Percentiles rank a stretch among this genome's conserved stretches.
These are phyloP conservation scores for Oryza punctata DNA, from an alignment of 176 grass and related monocot genomes.

Conservation along the genomic window DNA sequence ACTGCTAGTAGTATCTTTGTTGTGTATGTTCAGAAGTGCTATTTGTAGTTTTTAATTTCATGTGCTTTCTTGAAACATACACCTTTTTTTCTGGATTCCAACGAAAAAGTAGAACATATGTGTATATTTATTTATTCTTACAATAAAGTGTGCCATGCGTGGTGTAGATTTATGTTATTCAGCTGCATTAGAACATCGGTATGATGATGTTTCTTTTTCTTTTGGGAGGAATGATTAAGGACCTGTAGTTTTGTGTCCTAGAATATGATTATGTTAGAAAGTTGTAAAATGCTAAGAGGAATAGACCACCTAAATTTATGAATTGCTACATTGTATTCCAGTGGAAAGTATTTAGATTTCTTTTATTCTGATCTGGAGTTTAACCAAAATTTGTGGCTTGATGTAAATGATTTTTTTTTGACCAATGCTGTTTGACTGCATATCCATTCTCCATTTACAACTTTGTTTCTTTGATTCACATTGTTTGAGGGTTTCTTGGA, in stretches of 20 bases:
- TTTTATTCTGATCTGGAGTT: neutral
- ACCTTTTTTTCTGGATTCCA: neutral
- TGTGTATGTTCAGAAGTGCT: neutral
- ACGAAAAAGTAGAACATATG: neutral
- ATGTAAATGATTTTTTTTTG: neutral
- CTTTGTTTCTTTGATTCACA: neutral
- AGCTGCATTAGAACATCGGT: neutral
- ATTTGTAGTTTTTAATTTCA: neutral
- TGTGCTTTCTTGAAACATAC: neutral
- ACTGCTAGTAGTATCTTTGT: neutral
- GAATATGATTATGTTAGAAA: neutral
- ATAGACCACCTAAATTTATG: neutral
- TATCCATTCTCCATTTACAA: conserved; percentile 2
- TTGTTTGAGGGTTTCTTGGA: neutral
- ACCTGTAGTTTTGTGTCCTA: neutral
- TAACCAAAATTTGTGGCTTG: neutral
- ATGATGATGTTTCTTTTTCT: neutral
- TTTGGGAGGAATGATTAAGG: neutral
- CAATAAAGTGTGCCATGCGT: neutral
- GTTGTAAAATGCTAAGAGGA: neutral
- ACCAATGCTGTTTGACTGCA: neutral
- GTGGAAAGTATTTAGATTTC: neutral
- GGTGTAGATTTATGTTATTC: neutral
- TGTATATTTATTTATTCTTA: neutral
- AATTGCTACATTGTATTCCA: neutral